Percentiles rank a stretch among this genome's conserved stretches.
Evolutionary conservation across 495 filamentous ascomycete species (phyloP).

Genomic region (Lophiotrema nucula): DNA sequence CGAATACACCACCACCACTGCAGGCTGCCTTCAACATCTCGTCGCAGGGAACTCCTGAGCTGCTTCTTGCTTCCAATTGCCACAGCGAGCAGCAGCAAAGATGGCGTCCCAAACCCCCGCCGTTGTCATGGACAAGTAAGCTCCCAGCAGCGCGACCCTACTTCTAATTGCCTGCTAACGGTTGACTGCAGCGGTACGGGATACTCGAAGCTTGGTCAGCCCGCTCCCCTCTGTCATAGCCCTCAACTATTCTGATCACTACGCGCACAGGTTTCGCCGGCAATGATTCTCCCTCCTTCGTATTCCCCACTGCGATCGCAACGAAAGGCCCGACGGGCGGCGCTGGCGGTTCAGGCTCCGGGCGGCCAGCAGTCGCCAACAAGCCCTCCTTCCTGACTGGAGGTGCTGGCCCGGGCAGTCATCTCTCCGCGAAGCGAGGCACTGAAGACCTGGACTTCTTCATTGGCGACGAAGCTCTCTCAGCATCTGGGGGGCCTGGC

Average conservation of each 20-base stretch:
- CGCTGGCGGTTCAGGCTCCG: constrained; percentile 72
- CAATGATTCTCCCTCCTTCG: constrained; percentile 98
- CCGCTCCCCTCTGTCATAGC: neutral
- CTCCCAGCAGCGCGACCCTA: constrained; percentile 31
- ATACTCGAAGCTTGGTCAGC: constrained; percentile 90
- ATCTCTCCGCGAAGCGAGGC: constrained; percentile 87
- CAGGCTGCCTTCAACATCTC: constrained; percentile 3
- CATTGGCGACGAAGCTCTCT: constrained; percentile 93
- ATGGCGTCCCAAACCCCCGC: constrained; percentile 98
- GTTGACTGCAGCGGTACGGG: constrained; percentile 78
- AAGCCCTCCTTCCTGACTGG: constrained; percentile 96
- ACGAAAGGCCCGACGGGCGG: constrained; percentile 77
- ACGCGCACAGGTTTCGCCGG: constrained; percentile 96
- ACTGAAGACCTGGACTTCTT: constrained; percentile 98
- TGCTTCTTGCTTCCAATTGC: constrained; percentile 19
- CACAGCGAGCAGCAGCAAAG: constrained; percentile 38
- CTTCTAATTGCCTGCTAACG: constrained; percentile 28
- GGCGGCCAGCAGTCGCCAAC: constrained; percentile 83
- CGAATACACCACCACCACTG: constrained; percentile 6
- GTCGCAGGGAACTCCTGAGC: constrained; percentile 25
- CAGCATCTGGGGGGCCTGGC: constrained; percentile 78
- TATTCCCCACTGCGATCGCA: constrained; percentile 97
- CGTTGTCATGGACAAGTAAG: constrained; percentile 99
- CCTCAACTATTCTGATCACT: neutral
- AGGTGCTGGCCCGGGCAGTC: constrained; percentile 74